Evolutionary conservation across 495 filamentous ascomycete genomes (phyloP), one percentile per base, ranked within the genome.

Genomic region (Aspergillus diversus): DNA sequence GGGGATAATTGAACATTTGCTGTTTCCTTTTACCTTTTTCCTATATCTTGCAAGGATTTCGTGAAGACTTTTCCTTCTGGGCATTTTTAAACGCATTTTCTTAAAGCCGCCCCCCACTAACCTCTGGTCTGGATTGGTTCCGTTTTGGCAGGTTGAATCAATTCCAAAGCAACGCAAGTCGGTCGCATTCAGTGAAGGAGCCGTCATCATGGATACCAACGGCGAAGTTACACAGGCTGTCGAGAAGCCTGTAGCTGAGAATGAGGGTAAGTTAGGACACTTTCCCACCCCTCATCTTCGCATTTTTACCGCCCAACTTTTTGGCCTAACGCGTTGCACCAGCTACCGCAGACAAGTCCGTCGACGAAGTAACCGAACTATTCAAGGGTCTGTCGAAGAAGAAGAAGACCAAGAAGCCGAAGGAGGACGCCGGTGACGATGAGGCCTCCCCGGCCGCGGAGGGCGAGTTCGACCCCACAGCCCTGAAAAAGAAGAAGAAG

Each of bases 401-500:
- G 84, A 89, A 90, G 78, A 89, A 89, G 77, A 73, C 80, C 57
- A 88, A 89, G 73, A 87, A 86, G 73, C 68, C 80, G 52, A 89
- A 90, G 65, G 88, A 81, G 12, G 86, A 84, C 31, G 82, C 74
- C 52, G 80, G 73, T 13, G 84, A 79, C 43, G 86, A 80, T 37
- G 88, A 85, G 32, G 82, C 78, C 37, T 74, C 80, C 8, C 80
- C 86, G 65, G 86, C 81, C 17, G 89, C 80, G 43, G 83, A 91
- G 62, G 85, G 78, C 66, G 86, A 89, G 57, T 82, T 94, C 68
- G 91, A 96, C 78, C 85, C 90, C 33, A 84, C 86, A 58, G 81
- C 83, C 32, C 81, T 96, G 80, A 96, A 96, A 81, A 97, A 97
- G 75, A 97, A 96, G 84, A 96, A 97, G 87, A 94, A 92, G 86